Percentiles rank a stretch among this genome's conserved stretches.
Conservation (phyloP, 768 basidiomycete genomes). For the Panaeolus papilionaceus region DNA sequence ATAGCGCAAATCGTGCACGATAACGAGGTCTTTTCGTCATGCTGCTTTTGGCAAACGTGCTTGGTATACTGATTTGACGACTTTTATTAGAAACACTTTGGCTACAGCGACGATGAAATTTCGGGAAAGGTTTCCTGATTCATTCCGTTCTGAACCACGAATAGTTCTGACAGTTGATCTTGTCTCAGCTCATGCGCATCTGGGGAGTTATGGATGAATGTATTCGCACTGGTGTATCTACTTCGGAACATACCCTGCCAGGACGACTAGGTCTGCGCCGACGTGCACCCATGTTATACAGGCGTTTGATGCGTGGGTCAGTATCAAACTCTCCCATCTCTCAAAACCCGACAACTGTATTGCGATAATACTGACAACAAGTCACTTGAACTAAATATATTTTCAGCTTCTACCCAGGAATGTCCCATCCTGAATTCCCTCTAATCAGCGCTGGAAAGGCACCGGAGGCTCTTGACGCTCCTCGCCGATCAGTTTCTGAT, state of each 20-base stretch:
- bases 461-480: conserved; percentile 27
- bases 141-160: conserved; percentile 6
- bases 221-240: conserved; percentile 85
- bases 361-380: conserved; percentile 4
- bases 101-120: conserved; percentile 77
- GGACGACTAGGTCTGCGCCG: conserved; percentile 83
- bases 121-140: conserved; percentile 61
- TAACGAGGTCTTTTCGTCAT: conserved; percentile 64
- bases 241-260: conserved; percentile 80
- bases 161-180: background rate
- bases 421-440: conserved; percentile 40
- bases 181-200: conserved; percentile 64
- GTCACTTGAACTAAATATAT: conserved; percentile 4
- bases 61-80: conserved; percentile 4
- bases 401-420: conserved; percentile 55
- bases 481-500: conserved; percentile 17
- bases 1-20: conserved; percentile 95
- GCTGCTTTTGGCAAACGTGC: background rate
- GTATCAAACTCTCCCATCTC: conserved; percentile 22
- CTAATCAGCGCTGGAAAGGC: conserved; percentile 37
- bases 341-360: conserved; percentile 11
- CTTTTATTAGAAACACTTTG: conserved; percentile 58
- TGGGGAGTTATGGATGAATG: conserved; percentile 95
- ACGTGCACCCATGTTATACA: conserved; percentile 89
- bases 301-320: conserved; percentile 88